phyloP scores from a whole-genome alignment of 805 yeast species.

The Metschnikowia reukaufii region DNA sequence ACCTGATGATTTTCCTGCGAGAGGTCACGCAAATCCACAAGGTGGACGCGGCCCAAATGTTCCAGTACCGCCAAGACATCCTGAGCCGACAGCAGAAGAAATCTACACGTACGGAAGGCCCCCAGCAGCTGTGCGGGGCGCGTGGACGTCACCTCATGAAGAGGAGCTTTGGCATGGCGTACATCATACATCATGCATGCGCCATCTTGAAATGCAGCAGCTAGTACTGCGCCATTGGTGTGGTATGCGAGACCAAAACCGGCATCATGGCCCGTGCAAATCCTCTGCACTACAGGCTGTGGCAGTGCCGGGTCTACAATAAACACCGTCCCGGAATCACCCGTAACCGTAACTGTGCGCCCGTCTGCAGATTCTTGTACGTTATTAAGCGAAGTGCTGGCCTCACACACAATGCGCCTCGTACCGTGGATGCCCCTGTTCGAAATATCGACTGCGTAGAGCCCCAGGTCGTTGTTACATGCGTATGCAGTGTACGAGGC shows the following conservation, averaged over 20 bases:
- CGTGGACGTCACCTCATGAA: constrained; percentile 59
- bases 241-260: constrained; percentile 84
- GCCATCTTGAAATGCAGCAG: constrained; percentile 87
- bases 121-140: constrained; percentile 56
- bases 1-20: constrained; percentile 48
- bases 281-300: constrained; percentile 33
- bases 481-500: constrained; percentile 57
- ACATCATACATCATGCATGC: constrained; percentile 73
- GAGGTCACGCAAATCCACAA: constrained; percentile 74
- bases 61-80: constrained; percentile 78
- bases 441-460: constrained; percentile 63
- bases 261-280: constrained; percentile 64
- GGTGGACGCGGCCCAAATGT: constrained; percentile 84
- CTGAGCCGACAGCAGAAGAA: constrained; percentile 59
- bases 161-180: constrained; percentile 54
- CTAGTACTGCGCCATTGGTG: constrained; percentile 70
- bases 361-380: constrained; percentile 57
- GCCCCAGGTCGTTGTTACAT: constrained; percentile 79
- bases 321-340: constrained; percentile 71
- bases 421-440: constrained; percentile 45
- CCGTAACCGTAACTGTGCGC: constrained; percentile 53
- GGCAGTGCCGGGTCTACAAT: constrained; percentile 47
- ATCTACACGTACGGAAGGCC: constrained; percentile 62
- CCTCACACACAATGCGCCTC: constrained; percentile 42
- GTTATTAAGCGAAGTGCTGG: constrained; percentile 73